Evolutionary conservation across 345 rosid genomes (phyloP).

Genomic region (Abelmoschus esculentus): DNA sequence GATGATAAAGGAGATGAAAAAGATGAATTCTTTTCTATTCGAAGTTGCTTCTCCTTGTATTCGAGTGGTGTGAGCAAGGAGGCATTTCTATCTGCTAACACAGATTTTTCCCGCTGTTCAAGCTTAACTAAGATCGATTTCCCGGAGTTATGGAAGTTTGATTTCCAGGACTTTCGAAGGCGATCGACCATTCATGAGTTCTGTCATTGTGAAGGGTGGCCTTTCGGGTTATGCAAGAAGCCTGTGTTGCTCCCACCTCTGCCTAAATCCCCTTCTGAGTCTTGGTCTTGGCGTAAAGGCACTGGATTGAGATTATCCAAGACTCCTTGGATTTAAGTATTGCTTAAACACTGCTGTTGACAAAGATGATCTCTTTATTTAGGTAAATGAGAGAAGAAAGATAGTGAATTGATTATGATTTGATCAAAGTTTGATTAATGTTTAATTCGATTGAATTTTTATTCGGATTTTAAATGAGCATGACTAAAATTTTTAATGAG

Average conservation of each 20-base stretch:
- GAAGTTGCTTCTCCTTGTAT: constrained; percentile 59
- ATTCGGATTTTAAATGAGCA: too few relatives aligned
- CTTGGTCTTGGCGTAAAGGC: constrained; percentile 82
- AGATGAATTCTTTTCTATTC: constrained; percentile 53
- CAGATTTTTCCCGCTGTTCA: constrained; percentile 50
- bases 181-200: constrained; percentile 56
- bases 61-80: constrained; percentile 50
- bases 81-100: constrained; percentile 43
- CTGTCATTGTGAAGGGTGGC: constrained; percentile 86
- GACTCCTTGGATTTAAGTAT: constrained; percentile 18
- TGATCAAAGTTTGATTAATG: too few relatives aligned
- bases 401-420: too few relatives aligned
- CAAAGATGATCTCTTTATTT: too few relatives aligned
- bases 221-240: constrained; percentile 45
- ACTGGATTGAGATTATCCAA: constrained; percentile 29
- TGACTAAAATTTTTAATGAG: too few relatives aligned
- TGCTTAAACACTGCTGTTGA: too few relatives aligned
- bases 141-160: constrained; percentile 22
- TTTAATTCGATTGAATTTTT: too few relatives aligned
- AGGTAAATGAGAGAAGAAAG: too few relatives aligned
- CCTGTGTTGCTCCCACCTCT: constrained; percentile 73
- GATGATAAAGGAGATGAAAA: constrained; percentile 16
- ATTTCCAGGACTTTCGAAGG: constrained; percentile 33
- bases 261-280: constrained; percentile 83
- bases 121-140: constrained; percentile 38